Conservation (phyloP, 176 grass and related monocot species). For the Avena insularis region DNA sequence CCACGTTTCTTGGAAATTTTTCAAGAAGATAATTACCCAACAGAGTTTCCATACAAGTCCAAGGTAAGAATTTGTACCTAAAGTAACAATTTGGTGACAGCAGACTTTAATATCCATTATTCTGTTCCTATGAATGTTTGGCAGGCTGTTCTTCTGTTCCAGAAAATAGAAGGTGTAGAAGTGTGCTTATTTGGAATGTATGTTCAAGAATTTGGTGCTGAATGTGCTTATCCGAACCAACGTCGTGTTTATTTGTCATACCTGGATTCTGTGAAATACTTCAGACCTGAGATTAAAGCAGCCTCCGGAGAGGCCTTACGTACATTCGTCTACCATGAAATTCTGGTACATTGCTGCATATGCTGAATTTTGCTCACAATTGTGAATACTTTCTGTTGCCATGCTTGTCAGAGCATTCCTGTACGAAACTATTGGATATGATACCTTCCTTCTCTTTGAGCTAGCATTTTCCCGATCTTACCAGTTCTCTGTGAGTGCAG, state of each 20-base stretch:
- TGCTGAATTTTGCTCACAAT: slow-evolving; percentile 12
- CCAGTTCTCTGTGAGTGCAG: slow-evolving; percentile 56
- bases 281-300: slow-evolving; percentile 91
- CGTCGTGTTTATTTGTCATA: slow-evolving; percentile 98
- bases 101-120: slow-evolving; percentile 24
- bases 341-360: slow-evolving; percentile 71
- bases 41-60: slow-evolving; percentile 96
- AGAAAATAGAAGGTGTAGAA: slow-evolving; percentile 99
- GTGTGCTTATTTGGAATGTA: slow-evolving; percentile 99
- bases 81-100: slow-evolving; percentile 35
- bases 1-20: slow-evolving; percentile 98
- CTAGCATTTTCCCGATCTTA: slow-evolving; percentile 34
- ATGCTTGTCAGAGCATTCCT: slow-evolving; percentile 42
- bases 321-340: slow-evolving; percentile 97
- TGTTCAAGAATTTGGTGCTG: slow-evolving; percentile 99
- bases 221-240: slow-evolving; percentile 84
- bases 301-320: slow-evolving; percentile 83
- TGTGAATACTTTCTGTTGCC: slow-evolving; percentile 28
- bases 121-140: slow-evolving; percentile 44
- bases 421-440: slow-evolving; percentile 5
- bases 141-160: slow-evolving; percentile 97
- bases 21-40: slow-evolving; percentile 96
- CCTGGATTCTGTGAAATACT: slow-evolving; percentile 99
- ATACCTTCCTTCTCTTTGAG: slow-evolving; percentile 13
- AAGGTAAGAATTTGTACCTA: slow-evolving; percentile 64